phyloP scores from a whole-genome alignment of 1,284 basidiomycete genomes.

The Sanghuangporus weigelae region DNA sequence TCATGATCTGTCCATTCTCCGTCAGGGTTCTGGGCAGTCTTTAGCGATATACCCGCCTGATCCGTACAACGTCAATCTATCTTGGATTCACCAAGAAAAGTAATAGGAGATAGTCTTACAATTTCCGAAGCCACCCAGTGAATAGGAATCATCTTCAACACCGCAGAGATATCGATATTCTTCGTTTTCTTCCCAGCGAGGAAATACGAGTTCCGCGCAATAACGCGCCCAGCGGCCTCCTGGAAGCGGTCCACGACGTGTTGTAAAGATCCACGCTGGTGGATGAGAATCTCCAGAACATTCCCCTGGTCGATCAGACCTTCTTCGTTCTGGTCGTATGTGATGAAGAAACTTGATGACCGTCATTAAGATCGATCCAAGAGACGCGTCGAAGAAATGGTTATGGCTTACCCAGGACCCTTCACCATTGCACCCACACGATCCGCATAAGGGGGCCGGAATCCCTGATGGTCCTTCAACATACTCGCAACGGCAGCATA shows the following conservation, averaged over 20 bases:
- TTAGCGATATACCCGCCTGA: conserved; percentile 71
- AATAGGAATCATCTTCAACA: conserved; percentile 60
- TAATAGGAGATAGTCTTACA: conserved; percentile 36
- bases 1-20: conserved; percentile 59
- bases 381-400: not conserved
- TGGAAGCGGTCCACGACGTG: conserved; percentile 57
- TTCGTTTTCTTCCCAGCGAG: conserved; percentile 45
- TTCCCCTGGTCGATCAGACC: conserved; percentile 43
- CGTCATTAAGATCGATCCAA: conserved; percentile 2
- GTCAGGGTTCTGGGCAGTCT: conserved; percentile 44
- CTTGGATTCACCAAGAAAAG: not conserved
- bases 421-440: conserved; percentile 47
- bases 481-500: conserved; percentile 51
- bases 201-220: conserved; percentile 46
- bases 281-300: conserved; percentile 43
- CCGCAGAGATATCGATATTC: conserved; percentile 65
- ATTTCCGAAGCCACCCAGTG: conserved; percentile 65
- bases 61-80: not conserved
- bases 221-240: conserved; percentile 50
- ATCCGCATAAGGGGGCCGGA: conserved; percentile 43
- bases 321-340: conserved; percentile 36
- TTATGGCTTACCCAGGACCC: conserved; percentile 47
- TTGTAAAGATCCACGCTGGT: conserved; percentile 35
- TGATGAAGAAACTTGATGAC: conserved; percentile 47
- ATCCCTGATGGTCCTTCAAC: conserved; percentile 41